Conservation (phyloP, 1,284 basidiomycete genomes). For the Exobasidium rhododendri region DNA sequence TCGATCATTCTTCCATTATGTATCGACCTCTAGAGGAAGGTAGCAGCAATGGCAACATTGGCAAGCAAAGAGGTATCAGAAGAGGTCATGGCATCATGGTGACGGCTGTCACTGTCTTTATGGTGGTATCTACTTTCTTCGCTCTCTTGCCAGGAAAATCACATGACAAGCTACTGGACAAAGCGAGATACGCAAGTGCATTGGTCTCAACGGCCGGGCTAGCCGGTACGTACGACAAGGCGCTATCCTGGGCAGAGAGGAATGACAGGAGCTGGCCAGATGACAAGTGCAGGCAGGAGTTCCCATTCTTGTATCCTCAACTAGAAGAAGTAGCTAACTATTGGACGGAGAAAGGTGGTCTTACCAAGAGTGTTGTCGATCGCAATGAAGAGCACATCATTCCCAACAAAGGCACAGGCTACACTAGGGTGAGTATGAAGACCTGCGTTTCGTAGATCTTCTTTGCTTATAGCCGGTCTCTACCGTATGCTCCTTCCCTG, state of each 20-base stretch:
- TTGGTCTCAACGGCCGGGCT: neutral
- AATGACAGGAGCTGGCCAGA: constrained; percentile 18
- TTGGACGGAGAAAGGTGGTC: constrained; percentile 30
- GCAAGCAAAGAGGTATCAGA: no score
- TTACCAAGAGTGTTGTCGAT: constrained; percentile 24
- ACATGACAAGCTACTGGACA: neutral
- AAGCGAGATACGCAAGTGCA: neutral
- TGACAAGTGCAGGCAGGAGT: constrained; percentile 26
- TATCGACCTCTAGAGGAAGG: no score
- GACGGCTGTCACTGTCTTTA: neutral
- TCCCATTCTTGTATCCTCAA: constrained; percentile 36
- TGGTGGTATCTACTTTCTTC: neutral
- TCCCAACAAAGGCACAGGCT: constrained; percentile 19
- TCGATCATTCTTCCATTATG: no score
- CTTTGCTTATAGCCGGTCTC: no score
- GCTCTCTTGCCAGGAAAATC: neutral
- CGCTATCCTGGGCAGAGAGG: neutral
- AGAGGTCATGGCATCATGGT: no score
- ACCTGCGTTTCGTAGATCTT: no score
- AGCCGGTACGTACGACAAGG: neutral
- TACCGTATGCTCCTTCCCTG: no score
- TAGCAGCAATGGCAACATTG: no score
- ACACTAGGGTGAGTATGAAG: neutral
- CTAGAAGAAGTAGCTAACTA: constrained; percentile 22
- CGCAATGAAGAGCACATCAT: constrained; percentile 17